Evolutionary conservation across 768 basidiomycete genomes (phyloP).

Genomic region (Xerocomus spinulosus): DNA sequence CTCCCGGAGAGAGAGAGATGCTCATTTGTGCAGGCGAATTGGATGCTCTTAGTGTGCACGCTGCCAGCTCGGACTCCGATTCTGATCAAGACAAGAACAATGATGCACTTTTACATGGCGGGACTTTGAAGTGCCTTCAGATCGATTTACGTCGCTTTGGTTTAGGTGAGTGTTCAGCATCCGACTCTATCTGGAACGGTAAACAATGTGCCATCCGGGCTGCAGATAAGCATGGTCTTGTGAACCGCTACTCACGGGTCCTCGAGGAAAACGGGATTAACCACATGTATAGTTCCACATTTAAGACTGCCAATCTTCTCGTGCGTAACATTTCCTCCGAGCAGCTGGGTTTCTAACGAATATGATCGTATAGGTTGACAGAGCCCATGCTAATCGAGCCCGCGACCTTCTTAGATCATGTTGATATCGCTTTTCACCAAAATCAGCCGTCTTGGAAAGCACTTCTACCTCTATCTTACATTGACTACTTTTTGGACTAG

Average conservation of each 20-base stretch:
- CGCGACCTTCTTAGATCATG: slow-evolving; percentile 55
- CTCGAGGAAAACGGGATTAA: slow-evolving; percentile 71
- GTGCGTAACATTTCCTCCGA: slow-evolving; percentile 33
- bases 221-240: slow-evolving; percentile 72
- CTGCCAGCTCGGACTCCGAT: slow-evolving; percentile 28
- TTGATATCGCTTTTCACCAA: slow-evolving; percentile 27
- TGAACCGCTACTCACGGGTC: slow-evolving; percentile 70
- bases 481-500: slow-evolving; percentile 10
- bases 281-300: slow-evolving; percentile 83
- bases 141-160: slow-evolving; percentile 72
- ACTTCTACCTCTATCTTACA: slow-evolving; percentile 4
- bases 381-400: slow-evolving; percentile 52
- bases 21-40: slow-evolving; percentile 70
- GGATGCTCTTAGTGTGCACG: slow-evolving; percentile 48
- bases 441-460: slow-evolving; percentile 1
- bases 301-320: slow-evolving; percentile 75
- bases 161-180: slow-evolving; percentile 43
- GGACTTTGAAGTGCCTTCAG: slow-evolving; percentile 62
- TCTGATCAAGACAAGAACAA: slow-evolving; percentile 38
- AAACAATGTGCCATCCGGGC: slow-evolving; percentile 2
- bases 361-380: slow-evolving; percentile 43
- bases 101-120: slow-evolving; percentile 31
- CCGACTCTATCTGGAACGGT: background rate
- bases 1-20: slow-evolving; percentile 66
- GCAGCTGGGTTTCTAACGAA: background rate